Conservation (phyloP, 1,284 basidiomycete species). For the Leccinum holopus region DNA sequence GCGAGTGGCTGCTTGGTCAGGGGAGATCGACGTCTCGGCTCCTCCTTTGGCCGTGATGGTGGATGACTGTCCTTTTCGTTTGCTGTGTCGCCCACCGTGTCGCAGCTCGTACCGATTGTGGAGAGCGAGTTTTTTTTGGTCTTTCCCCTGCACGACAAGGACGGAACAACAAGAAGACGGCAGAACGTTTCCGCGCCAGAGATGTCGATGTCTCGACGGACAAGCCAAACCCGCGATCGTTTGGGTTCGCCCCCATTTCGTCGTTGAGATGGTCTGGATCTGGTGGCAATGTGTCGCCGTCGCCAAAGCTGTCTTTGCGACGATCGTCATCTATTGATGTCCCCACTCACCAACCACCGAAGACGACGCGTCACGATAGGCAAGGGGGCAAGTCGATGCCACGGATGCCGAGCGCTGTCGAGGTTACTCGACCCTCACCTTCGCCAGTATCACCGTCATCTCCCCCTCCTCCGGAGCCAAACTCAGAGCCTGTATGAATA, state of each 20-base stretch:
- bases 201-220: constrained; percentile 1
- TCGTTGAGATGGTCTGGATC: constrained; percentile 39
- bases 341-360: constrained; percentile 7
- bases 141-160: constrained; percentile 5
- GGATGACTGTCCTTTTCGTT: constrained; percentile 21
- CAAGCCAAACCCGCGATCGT: constrained; percentile 65
- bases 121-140: constrained; percentile 26
- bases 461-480: not conserved
- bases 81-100: constrained; percentile 21
- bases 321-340: constrained; percentile 28
- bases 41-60: constrained; percentile 17
- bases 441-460: not conserved
- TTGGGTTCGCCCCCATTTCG: constrained; percentile 66
- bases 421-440: not conserved
- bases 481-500: not conserved
- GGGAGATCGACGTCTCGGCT: constrained; percentile 57
- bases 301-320: constrained; percentile 18
- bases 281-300: constrained; percentile 5
- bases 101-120: constrained; percentile 25
- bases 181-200: constrained; percentile 4
- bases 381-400: not conserved
- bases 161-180: not conserved
- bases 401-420: constrained; percentile 15
- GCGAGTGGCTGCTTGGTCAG: constrained; percentile 75
- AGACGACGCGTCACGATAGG: not conserved